Evolutionary conservation across 805 yeast genomes (phyloP).

Genomic region (Myxozyma nipponensis): DNA sequence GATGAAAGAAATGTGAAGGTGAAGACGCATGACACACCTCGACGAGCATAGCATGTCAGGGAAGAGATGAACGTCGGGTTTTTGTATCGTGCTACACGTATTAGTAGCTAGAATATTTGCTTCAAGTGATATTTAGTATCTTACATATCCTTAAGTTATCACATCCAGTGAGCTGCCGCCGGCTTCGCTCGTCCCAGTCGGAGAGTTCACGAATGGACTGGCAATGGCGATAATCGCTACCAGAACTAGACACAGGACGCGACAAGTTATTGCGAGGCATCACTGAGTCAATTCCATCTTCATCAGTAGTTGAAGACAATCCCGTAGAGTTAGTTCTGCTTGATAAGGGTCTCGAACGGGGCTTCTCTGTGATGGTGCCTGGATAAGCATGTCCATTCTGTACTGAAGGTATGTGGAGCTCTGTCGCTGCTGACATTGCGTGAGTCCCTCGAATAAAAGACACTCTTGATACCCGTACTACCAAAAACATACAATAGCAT

Average conservation of each 20-base stretch:
- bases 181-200: neutral
- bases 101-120: no score
- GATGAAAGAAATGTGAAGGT: constrained; percentile 20
- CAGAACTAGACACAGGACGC: neutral
- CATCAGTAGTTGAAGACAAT: neutral
- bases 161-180: neutral
- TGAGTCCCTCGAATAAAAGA: no score
- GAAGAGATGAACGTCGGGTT: constrained; percentile 4
- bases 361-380: neutral
- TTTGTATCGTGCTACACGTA: constrained; percentile 6
- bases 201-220: neutral
- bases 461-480: no score
- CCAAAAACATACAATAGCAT: no score
- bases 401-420: no score
- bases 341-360: neutral
- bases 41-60: constrained; percentile 10
- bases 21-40: constrained; percentile 14
- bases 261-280: no score
- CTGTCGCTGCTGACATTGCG: no score
- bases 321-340: neutral
- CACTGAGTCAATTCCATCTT: no score
- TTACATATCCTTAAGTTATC: constrained; percentile 3
- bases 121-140: neutral
- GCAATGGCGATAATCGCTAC: neutral
- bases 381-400: neutral